Conservation (phyloP, 805 yeast genomes). For the Scheffersomyces lignosus region DNA sequence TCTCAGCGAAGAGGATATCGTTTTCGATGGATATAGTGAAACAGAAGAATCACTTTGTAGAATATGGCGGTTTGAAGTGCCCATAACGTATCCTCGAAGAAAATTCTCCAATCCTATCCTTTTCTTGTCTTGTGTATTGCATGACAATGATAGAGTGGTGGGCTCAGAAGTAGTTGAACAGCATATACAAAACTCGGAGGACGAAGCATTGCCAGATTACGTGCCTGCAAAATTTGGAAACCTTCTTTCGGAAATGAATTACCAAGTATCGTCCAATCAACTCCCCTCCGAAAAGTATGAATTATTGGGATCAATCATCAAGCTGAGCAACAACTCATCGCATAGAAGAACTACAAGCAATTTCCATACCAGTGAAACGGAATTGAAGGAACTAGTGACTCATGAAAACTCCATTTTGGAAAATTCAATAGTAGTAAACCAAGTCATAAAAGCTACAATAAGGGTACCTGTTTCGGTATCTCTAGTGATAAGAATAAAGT, state of each 20-base stretch:
- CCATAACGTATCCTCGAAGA: constrained; percentile 31
- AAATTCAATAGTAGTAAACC: background rate
- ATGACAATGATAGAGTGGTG: constrained; percentile 10
- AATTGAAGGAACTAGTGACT: background rate
- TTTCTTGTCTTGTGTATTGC: constrained; percentile 17
- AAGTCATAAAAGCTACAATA: constrained; percentile 9
- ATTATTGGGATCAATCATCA: constrained; percentile 5
- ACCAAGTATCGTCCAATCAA: constrained; percentile 5
- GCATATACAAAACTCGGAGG: constrained; percentile 1
- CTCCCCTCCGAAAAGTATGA: constrained; percentile 2
- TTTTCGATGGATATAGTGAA: constrained; percentile 12
- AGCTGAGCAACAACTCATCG: background rate
- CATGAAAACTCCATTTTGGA: background rate
- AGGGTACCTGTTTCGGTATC: constrained; percentile 35
- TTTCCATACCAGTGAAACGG: background rate
- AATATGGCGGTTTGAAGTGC: constrained; percentile 32
- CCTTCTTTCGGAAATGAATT: constrained; percentile 16
- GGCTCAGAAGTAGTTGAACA: constrained; percentile 3
- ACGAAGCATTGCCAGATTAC: constrained; percentile 14
- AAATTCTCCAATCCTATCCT: constrained; percentile 27
- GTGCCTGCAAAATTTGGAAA: constrained; percentile 14
- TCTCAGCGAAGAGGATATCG: constrained; percentile 9
- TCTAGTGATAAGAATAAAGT: constrained; percentile 45
- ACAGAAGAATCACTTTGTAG: too few species aligned
- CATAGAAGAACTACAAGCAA: background rate